Conservation (phyloP, 2,329 filamentous ascomycete species). For the Malbranchea zuffiana region DNA sequence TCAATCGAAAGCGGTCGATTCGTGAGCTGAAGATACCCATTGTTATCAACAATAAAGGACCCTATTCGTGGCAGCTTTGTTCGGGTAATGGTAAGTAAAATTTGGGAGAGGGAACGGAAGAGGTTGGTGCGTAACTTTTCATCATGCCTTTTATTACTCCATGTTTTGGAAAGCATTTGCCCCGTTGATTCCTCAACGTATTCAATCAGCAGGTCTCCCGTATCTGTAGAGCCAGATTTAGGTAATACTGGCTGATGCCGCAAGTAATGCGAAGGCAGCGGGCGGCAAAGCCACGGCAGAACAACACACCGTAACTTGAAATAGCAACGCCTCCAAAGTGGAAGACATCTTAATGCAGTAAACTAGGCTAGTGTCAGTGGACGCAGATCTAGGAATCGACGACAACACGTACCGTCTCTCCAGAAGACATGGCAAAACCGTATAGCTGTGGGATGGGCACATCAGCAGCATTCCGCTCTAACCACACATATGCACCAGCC, state of each 20-base stretch:
- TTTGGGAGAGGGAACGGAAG: conserved; percentile 11
- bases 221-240: conserved; percentile 17
- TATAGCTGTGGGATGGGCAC: conserved; percentile 14
- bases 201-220: conserved; percentile 18
- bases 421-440: conserved; percentile 13
- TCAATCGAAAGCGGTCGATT: conserved; percentile 20
- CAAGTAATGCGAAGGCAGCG: conserved; percentile 17
- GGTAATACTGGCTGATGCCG: conserved; percentile 20
- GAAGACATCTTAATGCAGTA: conserved; percentile 1
- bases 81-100: conserved; percentile 6
- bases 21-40: conserved; percentile 16
- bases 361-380: conserved; percentile 3
- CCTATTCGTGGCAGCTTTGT: conserved; percentile 25
- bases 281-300: neutral
- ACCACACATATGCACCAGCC: neutral
- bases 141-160: conserved; percentile 14
- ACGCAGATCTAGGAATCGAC: neutral
- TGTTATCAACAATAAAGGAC: conserved; percentile 23
- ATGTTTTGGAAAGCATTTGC: conserved; percentile 19
- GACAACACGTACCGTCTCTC: conserved; percentile 16
- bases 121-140: conserved; percentile 15
- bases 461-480: conserved; percentile 6
- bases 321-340: too few species aligned
- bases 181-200: conserved; percentile 15
- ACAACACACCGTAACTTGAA: neutral